Conservation (phyloP, 2,329 filamentous ascomycete genomes). For the Hymenoscyphus fraxineus region DNA sequence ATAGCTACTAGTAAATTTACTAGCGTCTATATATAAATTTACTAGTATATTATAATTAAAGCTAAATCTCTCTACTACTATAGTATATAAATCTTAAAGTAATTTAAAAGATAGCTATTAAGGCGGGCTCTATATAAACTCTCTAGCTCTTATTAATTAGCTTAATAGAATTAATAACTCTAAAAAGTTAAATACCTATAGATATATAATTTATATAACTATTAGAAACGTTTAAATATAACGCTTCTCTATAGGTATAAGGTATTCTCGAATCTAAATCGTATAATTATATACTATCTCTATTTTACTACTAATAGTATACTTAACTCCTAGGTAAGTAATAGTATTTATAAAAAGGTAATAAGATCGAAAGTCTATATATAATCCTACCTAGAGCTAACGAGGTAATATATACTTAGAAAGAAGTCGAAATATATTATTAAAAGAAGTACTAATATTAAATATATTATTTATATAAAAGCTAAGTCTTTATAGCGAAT, state of each 20-base stretch:
- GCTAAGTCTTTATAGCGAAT: background rate
- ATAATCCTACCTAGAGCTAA: background rate
- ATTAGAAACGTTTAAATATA: background rate
- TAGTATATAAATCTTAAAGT: background rate
- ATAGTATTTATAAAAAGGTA: background rate
- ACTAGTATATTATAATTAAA: too few species aligned
- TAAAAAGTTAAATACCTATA: background rate
- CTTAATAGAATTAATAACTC: background rate
- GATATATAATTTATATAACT: background rate
- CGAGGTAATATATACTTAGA: background rate
- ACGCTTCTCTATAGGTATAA: background rate
- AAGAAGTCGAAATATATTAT: background rate
- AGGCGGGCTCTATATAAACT: background rate
- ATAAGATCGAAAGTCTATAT: background rate
- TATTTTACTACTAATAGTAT: background rate
- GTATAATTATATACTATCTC: background rate
- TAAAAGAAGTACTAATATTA: background rate
- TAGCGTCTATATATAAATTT: background rate
- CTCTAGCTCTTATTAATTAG: background rate
- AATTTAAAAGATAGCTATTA: background rate
- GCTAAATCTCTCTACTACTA: background rate
- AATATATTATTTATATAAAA: background rate
- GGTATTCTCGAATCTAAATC: background rate
- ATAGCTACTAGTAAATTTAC: background rate
- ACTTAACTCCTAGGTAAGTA: background rate